Evolutionary conservation across 257 asterid genomes (phyloP).

Genomic region (Jasminum sambac): DNA sequence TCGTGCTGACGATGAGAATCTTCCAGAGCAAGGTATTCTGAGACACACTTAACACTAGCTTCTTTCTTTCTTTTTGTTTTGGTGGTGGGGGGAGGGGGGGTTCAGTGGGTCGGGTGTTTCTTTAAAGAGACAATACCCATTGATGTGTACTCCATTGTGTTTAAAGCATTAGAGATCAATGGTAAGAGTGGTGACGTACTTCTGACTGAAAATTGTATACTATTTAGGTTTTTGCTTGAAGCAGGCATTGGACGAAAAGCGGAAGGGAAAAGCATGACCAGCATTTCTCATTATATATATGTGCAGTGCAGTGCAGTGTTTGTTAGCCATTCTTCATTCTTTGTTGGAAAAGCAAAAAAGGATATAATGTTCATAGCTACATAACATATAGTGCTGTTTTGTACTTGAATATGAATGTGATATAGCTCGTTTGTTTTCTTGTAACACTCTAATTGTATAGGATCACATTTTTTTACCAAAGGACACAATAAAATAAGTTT

Average conservation of each 20-base stretch:
- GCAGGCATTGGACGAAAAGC: conserved; percentile 86
- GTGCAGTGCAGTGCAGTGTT: conserved; percentile 26
- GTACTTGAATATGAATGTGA: conserved; percentile 37
- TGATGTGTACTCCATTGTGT: neutral
- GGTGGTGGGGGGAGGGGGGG: too few relatives aligned
- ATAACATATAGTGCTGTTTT: conserved; percentile 35
- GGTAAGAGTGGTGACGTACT: neutral
- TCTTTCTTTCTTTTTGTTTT: neutral
- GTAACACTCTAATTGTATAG: conserved; percentile 38
- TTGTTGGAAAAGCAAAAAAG: conserved; percentile 36
- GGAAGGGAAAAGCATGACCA: conserved; percentile 66
- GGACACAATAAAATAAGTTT: neutral
- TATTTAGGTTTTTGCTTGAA: conserved; percentile 4
- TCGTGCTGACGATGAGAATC: conserved; percentile 83
- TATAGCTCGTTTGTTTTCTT: conserved; percentile 15
- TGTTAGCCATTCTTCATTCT: conserved; percentile 60
- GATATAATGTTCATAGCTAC: conserved; percentile 32
- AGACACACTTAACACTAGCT: neutral
- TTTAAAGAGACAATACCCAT: neutral
- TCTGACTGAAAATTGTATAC: neutral
- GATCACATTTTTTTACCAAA: conserved; percentile 16
- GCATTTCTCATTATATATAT: conserved; percentile 20
- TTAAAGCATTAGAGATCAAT: neutral
- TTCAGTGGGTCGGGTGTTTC: too few relatives aligned
- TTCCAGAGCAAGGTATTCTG: conserved; percentile 82